These are phyloP conservation scores for Aspergillus sclerotioniger DNA, from an alignment of 495 filamentous ascomycete genomes.

Conservation along the genomic window DNA sequence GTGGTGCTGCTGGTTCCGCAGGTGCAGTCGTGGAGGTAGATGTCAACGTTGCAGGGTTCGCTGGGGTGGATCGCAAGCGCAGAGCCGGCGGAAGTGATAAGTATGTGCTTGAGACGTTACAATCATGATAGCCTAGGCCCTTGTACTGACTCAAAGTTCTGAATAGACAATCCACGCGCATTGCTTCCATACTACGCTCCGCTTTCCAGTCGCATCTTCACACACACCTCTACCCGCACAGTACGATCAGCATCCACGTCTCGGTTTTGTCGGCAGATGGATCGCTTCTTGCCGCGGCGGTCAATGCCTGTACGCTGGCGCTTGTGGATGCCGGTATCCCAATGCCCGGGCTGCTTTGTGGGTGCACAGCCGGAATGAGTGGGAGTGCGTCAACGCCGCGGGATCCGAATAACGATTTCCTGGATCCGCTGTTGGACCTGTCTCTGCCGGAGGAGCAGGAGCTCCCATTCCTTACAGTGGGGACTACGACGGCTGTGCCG, in stretches of 20 bases:
- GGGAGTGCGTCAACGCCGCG: constrained; percentile 53
- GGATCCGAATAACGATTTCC: constrained; percentile 60
- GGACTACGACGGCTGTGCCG: constrained; percentile 60
- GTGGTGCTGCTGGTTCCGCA: constrained; percentile 45
- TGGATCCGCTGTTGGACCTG: constrained; percentile 86
- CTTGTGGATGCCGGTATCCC: constrained; percentile 93
- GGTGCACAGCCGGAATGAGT: constrained; percentile 81
- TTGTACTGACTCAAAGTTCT: constrained; percentile 18
- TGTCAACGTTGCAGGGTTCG: constrained; percentile 83
- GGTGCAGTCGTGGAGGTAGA: constrained; percentile 72
- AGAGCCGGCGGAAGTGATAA: constrained; percentile 67
- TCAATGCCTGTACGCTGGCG: constrained; percentile 91
- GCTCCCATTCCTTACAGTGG: constrained; percentile 83
- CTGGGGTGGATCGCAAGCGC: constrained; percentile 78
- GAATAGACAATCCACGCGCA: constrained; percentile 72
- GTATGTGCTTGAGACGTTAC: constrained; percentile 41
- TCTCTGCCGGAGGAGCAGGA: constrained; percentile 86
- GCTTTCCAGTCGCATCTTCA: constrained; percentile 73
- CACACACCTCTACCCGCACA: constrained; percentile 86
- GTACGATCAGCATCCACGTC: constrained; percentile 75
- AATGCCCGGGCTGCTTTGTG: constrained; percentile 86
- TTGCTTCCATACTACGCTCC: constrained; percentile 70
- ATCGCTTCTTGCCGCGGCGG: constrained; percentile 78
- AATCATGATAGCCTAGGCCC: too few species aligned
- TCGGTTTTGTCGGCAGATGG: constrained; percentile 91